Conservation (phyloP, 2,329 filamentous ascomycete genomes). For the Aspergillus tubingensis region DNA sequence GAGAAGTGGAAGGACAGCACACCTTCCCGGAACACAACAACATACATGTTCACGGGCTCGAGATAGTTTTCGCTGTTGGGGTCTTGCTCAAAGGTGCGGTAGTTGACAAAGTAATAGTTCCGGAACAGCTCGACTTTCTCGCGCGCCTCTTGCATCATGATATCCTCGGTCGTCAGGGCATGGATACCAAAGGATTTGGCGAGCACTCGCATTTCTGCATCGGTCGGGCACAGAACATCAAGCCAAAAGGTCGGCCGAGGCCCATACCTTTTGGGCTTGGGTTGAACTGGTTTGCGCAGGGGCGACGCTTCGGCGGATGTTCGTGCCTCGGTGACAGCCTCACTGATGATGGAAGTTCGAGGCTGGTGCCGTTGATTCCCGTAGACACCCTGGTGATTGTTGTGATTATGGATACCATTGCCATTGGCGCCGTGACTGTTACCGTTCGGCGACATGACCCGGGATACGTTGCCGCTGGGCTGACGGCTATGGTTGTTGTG, state of each 20-base stretch:
- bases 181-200: constrained; percentile 94
- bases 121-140: constrained; percentile 98
- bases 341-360: constrained; percentile 40
- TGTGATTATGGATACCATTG: constrained; percentile 20
- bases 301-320: constrained; percentile 26
- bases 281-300: constrained; percentile 20
- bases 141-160: constrained; percentile 93
- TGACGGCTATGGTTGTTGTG: constrained; percentile 25
- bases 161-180: constrained; percentile 91
- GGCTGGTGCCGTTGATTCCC: constrained; percentile 24
- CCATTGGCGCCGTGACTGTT: constrained; percentile 1
- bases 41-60: constrained; percentile 95
- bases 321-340: constrained; percentile 34
- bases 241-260: constrained; percentile 96
- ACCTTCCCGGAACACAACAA: constrained; percentile 93
- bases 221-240: constrained; percentile 85
- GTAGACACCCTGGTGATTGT: neutral
- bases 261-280: constrained; percentile 60
- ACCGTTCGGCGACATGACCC: constrained; percentile 5
- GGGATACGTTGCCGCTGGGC: neutral
- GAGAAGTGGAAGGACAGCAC: constrained; percentile 96
- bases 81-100: constrained; percentile 96
- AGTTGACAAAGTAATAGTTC: constrained; percentile 98
- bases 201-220: constrained; percentile 92
- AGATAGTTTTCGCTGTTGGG: constrained; percentile 84